These are phyloP conservation scores for Dendrostoma leiphaemia DNA, from an alignment of 2,329 filamentous ascomycete genomes.

Conservation along the genomic window DNA sequence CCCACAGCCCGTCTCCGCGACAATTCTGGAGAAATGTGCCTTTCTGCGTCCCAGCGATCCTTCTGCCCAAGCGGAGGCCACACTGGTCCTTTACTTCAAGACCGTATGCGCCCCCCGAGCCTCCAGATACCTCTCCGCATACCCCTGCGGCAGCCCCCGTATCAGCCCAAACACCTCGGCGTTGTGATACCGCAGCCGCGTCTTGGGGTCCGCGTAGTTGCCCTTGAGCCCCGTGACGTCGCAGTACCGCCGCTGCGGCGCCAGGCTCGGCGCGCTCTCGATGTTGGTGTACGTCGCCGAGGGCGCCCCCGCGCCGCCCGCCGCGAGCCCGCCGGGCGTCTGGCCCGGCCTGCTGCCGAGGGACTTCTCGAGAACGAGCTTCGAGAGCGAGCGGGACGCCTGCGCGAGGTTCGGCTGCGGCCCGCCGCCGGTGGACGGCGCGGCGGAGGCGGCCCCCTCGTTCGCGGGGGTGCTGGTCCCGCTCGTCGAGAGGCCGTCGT, in stretches of 20 bases:
- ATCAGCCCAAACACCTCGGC: constrained; percentile 87
- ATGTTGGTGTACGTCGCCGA: constrained; percentile 91
- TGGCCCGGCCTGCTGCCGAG: constrained; percentile 39
- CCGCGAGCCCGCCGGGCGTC: constrained; percentile 26
- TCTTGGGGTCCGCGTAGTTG: constrained; percentile 93
- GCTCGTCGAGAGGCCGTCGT: constrained; percentile 56
- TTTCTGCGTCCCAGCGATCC: background rate
- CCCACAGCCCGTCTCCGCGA: too few relatives aligned
- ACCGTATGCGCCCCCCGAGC: constrained; percentile 90
- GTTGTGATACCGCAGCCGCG: constrained; percentile 87
- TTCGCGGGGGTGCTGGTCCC: constrained; percentile 55
- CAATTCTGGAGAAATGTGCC: background rate
- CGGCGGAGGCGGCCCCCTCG: constrained; percentile 17
- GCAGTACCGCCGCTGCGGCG: constrained; percentile 85
- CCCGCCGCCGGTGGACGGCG: constrained; percentile 32
- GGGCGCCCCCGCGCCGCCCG: constrained; percentile 46
- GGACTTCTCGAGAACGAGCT: constrained; percentile 84
- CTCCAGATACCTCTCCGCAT: constrained; percentile 85
- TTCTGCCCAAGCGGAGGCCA: too few relatives aligned
- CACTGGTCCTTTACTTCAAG: constrained; percentile 74
- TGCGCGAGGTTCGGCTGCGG: constrained; percentile 77
- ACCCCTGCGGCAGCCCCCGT: constrained; percentile 74
- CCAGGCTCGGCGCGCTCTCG: constrained; percentile 81
- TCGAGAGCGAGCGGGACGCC: constrained; percentile 81
- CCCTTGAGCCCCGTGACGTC: constrained; percentile 93